A percentile compares a stretch with the other conserved stretches of the same genome.
Conservation (phyloP, 345 rosid species). For the Eucalyptus polyanthemos region DNA sequence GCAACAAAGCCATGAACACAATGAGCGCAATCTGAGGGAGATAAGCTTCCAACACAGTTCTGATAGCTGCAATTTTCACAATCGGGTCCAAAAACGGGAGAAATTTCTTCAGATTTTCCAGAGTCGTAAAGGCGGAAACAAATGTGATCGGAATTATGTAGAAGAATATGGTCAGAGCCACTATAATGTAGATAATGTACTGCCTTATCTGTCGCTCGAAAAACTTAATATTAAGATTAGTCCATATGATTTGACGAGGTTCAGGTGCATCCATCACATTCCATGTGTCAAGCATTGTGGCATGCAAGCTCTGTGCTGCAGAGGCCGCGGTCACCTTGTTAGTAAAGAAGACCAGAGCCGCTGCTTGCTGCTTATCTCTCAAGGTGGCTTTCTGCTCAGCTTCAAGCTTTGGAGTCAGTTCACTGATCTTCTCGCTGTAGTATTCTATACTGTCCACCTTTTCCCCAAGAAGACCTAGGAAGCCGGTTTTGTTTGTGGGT, state of each 20-base stretch:
- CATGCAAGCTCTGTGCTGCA: conserved; percentile 77
- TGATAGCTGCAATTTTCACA: conserved; percentile 19
- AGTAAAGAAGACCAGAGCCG: conserved; percentile 77
- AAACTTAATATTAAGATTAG: conserved; percentile 47
- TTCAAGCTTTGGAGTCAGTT: conserved; percentile 39
- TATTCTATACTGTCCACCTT: conserved; percentile 70
- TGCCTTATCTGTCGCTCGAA: conserved; percentile 43
- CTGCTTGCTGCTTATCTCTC: conserved; percentile 59
- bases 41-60: conserved; percentile 66
- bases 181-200: conserved; percentile 36
- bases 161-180: conserved; percentile 56
- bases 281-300: conserved; percentile 63
- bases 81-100: conserved; percentile 68
- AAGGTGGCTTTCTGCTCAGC: conserved; percentile 67
- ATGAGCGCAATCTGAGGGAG: conserved; percentile 93
- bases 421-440: conserved; percentile 47
- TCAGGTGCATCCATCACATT: conserved; percentile 69
- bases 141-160: conserved; percentile 69
- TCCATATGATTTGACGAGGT: conserved; percentile 58
- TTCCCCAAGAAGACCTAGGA: conserved; percentile 55
- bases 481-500: conserved; percentile 61
- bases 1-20: conserved; percentile 63
- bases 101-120: conserved; percentile 48
- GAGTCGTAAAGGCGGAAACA: conserved; percentile 72
- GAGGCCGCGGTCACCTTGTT: conserved; percentile 48